phyloP scores from a whole-genome alignment of 2,329 filamentous ascomycete genomes.

The Epichloe gansuensis region DNA sequence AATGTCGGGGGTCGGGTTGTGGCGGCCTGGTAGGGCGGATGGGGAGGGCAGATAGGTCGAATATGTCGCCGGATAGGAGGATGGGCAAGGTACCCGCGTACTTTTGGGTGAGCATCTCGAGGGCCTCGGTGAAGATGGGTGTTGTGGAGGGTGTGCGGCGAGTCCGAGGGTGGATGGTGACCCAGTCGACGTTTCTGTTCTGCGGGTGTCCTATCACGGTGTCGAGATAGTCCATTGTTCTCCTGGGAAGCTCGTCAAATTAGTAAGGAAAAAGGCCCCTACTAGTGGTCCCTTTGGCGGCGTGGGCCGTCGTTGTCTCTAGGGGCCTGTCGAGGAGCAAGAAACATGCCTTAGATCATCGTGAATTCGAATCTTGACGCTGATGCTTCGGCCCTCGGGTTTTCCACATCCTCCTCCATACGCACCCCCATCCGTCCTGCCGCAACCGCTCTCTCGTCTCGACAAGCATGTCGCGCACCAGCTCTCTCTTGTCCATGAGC shows the following conservation, averaged over 20 bases:
- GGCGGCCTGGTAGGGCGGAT: slow-evolving; percentile 25
- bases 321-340: neutral
- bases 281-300: no score
- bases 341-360: slow-evolving; percentile 41
- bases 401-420: slow-evolving; percentile 29
- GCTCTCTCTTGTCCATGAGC: slow-evolving; percentile 52
- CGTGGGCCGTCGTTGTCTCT: no score
- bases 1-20: slow-evolving; percentile 21
- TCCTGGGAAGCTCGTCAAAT: slow-evolving; percentile 18
- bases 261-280: neutral
- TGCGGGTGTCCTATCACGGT: slow-evolving; percentile 44
- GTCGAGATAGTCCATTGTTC: slow-evolving; percentile 49
- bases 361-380: slow-evolving; percentile 60
- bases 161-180: slow-evolving; percentile 59
- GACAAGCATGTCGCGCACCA: slow-evolving; percentile 54
- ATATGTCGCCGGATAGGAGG: slow-evolving; percentile 58
- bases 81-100: slow-evolving; percentile 46
- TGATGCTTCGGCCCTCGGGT: slow-evolving; percentile 44
- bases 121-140: slow-evolving; percentile 49
- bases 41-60: slow-evolving; percentile 36
- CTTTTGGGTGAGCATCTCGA: slow-evolving; percentile 41
- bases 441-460: slow-evolving; percentile 41
- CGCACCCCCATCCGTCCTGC: slow-evolving; percentile 41
- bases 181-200: slow-evolving; percentile 47
- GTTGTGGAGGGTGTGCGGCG: slow-evolving; percentile 46